Evolutionary conservation across 2,329 filamentous ascomycete species (phyloP).

Genomic region (Arthroderma uncinatum): DNA sequence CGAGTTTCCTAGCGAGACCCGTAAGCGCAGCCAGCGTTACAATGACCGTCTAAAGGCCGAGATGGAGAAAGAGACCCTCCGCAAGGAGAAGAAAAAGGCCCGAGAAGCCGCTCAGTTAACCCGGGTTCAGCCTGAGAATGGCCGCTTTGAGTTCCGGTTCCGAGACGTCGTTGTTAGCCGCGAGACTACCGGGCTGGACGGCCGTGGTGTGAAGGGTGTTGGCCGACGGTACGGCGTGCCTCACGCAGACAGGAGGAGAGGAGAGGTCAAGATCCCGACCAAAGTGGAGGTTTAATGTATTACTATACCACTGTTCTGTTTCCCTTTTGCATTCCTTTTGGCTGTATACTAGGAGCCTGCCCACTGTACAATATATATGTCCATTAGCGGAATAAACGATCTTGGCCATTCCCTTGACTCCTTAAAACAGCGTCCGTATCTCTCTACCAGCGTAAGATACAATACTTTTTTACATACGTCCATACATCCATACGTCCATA

Average conservation of each 20-base stretch:
- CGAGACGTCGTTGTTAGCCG: slow-evolving; percentile 43
- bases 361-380: not conserved
- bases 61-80: slow-evolving; percentile 31
- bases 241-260: slow-evolving; percentile 51
- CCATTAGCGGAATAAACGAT: too few species aligned
- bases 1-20: slow-evolving; percentile 26
- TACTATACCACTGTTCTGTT: not conserved
- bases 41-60: slow-evolving; percentile 34
- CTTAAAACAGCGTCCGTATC: too few species aligned
- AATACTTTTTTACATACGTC: too few species aligned
- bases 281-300: slow-evolving; percentile 39
- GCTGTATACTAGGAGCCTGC: not conserved
- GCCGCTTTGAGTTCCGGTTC: slow-evolving; percentile 51
- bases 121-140: slow-evolving; percentile 36
- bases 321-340: too few species aligned
- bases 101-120: slow-evolving; percentile 35
- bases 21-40: slow-evolving; percentile 30
- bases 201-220: slow-evolving; percentile 42
- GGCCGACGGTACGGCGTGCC: slow-evolving; percentile 53
- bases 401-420: too few species aligned
- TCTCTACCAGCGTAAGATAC: too few species aligned
- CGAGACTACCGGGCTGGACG: slow-evolving; percentile 45
- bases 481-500: too few species aligned
- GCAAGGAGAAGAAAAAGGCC: slow-evolving; percentile 30
- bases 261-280: slow-evolving; percentile 52